Evolutionary conservation across 2,329 filamentous ascomycete genomes (phyloP).

Genomic region (Claviceps arundinis): DNA sequence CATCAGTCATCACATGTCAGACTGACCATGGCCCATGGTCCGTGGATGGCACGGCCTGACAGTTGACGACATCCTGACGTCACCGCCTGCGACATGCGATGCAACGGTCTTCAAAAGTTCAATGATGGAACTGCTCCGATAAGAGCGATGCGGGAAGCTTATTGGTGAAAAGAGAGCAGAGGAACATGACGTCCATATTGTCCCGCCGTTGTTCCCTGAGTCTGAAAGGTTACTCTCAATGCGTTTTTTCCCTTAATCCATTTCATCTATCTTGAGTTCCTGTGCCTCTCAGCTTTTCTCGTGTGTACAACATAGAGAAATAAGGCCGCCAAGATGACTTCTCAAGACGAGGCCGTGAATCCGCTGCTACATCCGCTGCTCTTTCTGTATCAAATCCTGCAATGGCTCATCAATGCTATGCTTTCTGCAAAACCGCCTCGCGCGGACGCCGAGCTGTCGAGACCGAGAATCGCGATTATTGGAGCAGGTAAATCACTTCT

Average conservation of each 20-base stretch:
- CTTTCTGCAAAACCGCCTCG: slow-evolving; percentile 59
- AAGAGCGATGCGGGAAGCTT: no score
- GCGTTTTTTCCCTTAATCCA: no score
- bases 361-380: slow-evolving; percentile 39
- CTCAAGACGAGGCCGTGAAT: slow-evolving; percentile 21
- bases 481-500: slow-evolving; percentile 44
- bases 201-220: no score
- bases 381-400: slow-evolving; percentile 50
- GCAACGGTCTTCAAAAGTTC: no score
- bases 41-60: not conserved
- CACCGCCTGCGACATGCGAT: not conserved
- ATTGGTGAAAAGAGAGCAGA: no score
- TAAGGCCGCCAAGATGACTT: slow-evolving; percentile 17
- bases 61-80: not conserved
- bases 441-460: slow-evolving; percentile 38
- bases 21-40: not conserved
- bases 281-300: no score
- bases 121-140: no score
- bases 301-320: not conserved
- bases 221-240: no score
- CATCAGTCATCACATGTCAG: not conserved
- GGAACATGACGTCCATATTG: no score
- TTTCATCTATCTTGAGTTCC: no score
- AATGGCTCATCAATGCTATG: slow-evolving; percentile 49
- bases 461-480: slow-evolving; percentile 56